Percentiles rank a stretch among this genome's conserved stretches.
phyloP scores from a whole-genome alignment of 2,329 filamentous ascomycete species.

The Colletotrichum sp. region DNA sequence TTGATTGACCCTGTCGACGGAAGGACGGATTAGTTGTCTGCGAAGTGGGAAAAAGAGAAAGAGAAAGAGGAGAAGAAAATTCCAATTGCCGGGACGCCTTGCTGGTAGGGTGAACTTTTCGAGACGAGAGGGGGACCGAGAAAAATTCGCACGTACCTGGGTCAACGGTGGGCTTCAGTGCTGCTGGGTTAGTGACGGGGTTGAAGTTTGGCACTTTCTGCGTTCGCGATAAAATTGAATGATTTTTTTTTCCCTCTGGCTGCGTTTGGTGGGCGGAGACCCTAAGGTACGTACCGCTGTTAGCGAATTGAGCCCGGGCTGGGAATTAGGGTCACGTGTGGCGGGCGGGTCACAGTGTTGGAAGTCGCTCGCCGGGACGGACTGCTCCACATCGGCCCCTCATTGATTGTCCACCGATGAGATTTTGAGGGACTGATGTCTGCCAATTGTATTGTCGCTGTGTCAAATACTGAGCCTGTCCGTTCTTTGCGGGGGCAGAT shows the following conservation, averaged over 20 bases:
- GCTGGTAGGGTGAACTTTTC: background rate
- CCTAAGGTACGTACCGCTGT: conserved; percentile 35
- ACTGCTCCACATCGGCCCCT: background rate
- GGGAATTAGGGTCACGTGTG: conserved; percentile 3
- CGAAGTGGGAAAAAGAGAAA: conserved; percentile 1
- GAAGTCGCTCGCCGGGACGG: background rate
- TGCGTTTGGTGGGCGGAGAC: conserved; percentile 44
- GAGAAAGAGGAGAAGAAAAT: background rate
- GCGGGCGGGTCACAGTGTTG: background rate
- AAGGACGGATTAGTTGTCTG: conserved; percentile 18
- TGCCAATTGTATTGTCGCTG: background rate
- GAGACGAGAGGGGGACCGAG: background rate
- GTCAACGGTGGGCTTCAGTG: conserved; percentile 41
- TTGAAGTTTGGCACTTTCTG: conserved; percentile 36
- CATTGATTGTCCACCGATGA: background rate
- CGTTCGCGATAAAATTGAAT: conserved; percentile 42
- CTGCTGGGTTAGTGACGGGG: conserved; percentile 26
- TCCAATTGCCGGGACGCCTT: conserved; percentile 2
- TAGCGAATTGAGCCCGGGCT: conserved; percentile 27
- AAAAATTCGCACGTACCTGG: conserved; percentile 36
- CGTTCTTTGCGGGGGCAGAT: background rate
- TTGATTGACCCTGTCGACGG: conserved; percentile 22
- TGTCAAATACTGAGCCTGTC: background rate
- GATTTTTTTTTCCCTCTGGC: conserved; percentile 30
- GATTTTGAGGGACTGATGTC: background rate